Conservation (phyloP, 257 asterid species). For the Perilla frutescens region DNA sequence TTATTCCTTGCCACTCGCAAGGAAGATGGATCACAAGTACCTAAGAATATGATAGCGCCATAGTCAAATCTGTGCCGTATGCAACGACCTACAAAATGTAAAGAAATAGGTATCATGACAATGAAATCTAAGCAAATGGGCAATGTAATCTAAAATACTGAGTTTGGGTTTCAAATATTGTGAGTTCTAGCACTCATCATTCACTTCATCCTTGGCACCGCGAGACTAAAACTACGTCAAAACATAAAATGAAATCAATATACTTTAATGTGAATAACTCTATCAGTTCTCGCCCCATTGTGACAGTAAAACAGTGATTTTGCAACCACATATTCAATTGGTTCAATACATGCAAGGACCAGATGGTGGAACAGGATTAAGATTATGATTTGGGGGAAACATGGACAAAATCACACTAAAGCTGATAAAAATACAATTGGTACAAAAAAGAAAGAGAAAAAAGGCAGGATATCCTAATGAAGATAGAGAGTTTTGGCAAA, state of each 20-base stretch:
- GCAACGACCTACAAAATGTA: slow-evolving; percentile 81
- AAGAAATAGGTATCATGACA: slow-evolving; percentile 28
- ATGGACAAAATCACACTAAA: not conserved
- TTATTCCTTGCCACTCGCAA: slow-evolving; percentile 7
- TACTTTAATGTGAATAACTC: not conserved
- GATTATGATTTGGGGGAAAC: slow-evolving; percentile 4
- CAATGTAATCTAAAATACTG: not conserved
- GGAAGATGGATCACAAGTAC: slow-evolving; percentile 49
- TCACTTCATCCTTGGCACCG: slow-evolving; percentile 12
- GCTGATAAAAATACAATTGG: too few relatives aligned
- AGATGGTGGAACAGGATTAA: not conserved
- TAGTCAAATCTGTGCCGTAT: slow-evolving; percentile 92
- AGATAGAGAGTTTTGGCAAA: not conserved
- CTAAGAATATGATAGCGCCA: slow-evolving; percentile 94
- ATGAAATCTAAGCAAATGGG: slow-evolving; percentile 17
- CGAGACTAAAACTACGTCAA: not conserved
- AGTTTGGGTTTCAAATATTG: slow-evolving; percentile 22
- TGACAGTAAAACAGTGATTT: not conserved
- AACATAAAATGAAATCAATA: slow-evolving; percentile 1
- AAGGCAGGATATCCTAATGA: not conserved
- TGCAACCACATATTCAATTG: not conserved
- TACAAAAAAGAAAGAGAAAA: not conserved
- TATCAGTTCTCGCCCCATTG: not conserved
- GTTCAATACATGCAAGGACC: not conserved
- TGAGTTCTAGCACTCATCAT: not conserved